Base-by-base conservation (phyloP, 1,139 yeast species). In the Torulaspora globosa region DNA sequence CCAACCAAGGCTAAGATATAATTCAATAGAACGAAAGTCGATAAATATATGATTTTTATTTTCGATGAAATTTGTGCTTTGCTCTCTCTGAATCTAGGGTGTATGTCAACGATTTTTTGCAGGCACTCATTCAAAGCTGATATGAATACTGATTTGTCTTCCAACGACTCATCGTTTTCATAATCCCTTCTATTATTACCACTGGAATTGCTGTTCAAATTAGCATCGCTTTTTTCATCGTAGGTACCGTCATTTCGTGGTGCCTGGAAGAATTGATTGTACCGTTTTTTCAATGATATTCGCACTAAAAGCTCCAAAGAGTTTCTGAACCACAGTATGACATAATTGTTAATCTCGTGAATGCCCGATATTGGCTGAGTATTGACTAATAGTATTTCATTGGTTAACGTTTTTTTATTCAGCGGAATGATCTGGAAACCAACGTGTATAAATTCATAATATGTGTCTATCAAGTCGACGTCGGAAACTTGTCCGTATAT, bases 391-490 rank as follows among this genome's bases (percentile, higher is more conserved):
- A 69, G 50, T 21, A 67, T 68, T 11, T 59, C 65, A 41, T 61
- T 59, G 1, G 63, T 62, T 33, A 72, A 59, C 5, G 65, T 69
- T 34, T 58, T 63, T 44, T 71, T 72, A 51, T 74, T 72, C 48
- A 74, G 65, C 0, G 86, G 83, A 19, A 83, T 67, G 0, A 82
- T 67, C 5, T 88, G 86, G 58, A 80, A 76, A 23, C 70, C 72
- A 1, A 65, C 58, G 57, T 82, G 88, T 53, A 80, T 72, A 44
- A 70, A 74, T 24, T 71, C 63, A 58, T 80, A 82, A 57, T 82
- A 82, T 0, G 65, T 45, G 37, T 69, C 68, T 43, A 67, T 56
- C 36, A 69, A 48, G 21, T 62, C 62, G 11, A 53, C 54, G 42
- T 63, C 66, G 8, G 63, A 53, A 3, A 63, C 58, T 42, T 58